phyloP scores from a whole-genome alignment of 208 protist genomes.

The Trichomonas gallinae region DNA sequence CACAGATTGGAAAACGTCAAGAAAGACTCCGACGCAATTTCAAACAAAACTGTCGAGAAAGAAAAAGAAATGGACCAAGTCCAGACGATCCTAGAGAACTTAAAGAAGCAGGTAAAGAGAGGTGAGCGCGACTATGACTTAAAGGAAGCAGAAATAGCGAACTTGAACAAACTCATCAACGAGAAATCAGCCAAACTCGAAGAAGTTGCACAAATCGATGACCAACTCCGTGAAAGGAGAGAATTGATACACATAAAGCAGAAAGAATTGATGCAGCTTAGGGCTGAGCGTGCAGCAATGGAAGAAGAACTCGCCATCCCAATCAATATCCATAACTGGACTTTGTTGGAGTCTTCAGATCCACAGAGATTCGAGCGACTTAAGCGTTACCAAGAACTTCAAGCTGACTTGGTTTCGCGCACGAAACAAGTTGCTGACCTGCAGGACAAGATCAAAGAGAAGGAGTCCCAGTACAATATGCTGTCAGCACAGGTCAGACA shows the following conservation, averaged over 20 bases:
- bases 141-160: not conserved
- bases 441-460: not conserved
- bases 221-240: not conserved
- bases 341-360: not conserved
- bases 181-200: not conserved
- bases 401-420: not conserved
- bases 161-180: not conserved
- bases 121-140: not conserved
- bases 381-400: not conserved
- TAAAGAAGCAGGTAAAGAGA: not conserved
- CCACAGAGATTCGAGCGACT: not conserved
- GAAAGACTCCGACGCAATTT: not conserved
- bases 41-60: not conserved
- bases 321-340: conserved; percentile 7
- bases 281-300: not conserved
- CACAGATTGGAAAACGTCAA: not conserved
- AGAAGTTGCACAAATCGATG: not conserved
- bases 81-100: not conserved
- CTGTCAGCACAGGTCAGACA: not conserved
- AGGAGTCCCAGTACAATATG: not conserved
- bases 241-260: not conserved
- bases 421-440: not conserved
- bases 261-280: not conserved
- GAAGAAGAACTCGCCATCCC: not conserved
- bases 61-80: not conserved